Conservation (phyloP, 164 flowering plant genomes). For the Vitis rupestris region DNA sequence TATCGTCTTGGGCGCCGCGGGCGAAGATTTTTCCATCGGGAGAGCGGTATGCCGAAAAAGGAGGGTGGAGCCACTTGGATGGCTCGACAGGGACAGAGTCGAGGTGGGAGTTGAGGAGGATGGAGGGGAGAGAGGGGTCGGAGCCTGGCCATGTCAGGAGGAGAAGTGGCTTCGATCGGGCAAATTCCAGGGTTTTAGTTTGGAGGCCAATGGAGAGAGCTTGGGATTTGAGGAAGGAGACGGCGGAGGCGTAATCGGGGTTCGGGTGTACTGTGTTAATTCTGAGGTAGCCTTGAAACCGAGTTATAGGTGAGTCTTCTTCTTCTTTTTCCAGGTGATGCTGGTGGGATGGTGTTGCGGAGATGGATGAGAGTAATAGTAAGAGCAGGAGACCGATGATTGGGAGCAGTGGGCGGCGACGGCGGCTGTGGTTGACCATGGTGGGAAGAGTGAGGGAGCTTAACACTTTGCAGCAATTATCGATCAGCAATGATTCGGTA, state of each 20-base stretch:
- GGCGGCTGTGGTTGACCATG: slow-evolving; percentile 2
- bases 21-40: slow-evolving; percentile 71
- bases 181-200: slow-evolving; percentile 47
- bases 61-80: slow-evolving; percentile 74
- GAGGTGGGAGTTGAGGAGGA: slow-evolving; percentile 88
- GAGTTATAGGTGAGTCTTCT: slow-evolving; percentile 43
- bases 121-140: slow-evolving; percentile 70
- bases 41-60: slow-evolving; percentile 62
- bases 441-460: neutral
- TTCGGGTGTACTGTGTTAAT: slow-evolving; percentile 83
- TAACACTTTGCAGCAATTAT: no score
- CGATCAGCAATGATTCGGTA: no score
- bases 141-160: slow-evolving; percentile 78
- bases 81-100: slow-evolving; percentile 96
- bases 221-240: slow-evolving; percentile 53
- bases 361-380: slow-evolving; percentile 1
- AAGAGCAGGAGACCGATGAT: neutral
- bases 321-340: neutral
- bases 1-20: slow-evolving; percentile 93
- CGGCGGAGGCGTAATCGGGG: slow-evolving; percentile 67
- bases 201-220: slow-evolving; percentile 52
- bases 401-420: neutral
- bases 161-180: slow-evolving; percentile 59
- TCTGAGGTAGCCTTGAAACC: slow-evolving; percentile 70
- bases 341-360: neutral